Conservation (phyloP, 768 basidiomycete species). For the Boletus subcaerulescens region DNA sequence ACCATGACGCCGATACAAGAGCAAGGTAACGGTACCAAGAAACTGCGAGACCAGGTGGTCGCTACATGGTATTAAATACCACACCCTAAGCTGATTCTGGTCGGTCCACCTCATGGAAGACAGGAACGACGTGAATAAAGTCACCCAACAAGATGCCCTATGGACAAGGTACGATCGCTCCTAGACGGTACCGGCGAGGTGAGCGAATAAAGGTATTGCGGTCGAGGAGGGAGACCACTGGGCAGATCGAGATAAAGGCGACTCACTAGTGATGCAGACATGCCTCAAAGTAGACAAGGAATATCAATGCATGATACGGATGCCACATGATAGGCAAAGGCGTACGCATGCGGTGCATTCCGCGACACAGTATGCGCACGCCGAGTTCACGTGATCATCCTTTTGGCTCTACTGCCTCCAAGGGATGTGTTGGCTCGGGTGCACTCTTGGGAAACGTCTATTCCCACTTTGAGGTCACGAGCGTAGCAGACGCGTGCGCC, state of each 20-base stretch:
- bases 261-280: background rate
- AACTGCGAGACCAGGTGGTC: background rate
- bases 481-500: background rate
- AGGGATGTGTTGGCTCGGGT: background rate
- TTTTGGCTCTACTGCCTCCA: background rate
- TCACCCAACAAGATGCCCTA: slow-evolving; percentile 2
- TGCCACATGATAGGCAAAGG: slow-evolving; percentile 2
- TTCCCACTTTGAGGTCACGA: slow-evolving; percentile 2
- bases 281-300: background rate
- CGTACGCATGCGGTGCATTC: background rate
- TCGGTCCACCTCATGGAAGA: slow-evolving; percentile 2
- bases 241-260: slow-evolving; percentile 3
- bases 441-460: background rate
- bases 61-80: slow-evolving; percentile 18
- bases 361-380: background rate
- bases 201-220: background rate
- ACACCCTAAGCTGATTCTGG: background rate
- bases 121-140: slow-evolving; percentile 4
- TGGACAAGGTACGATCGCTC: background rate
- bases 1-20: slow-evolving; percentile 11
- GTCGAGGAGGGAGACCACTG: background rate
- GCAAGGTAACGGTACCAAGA: background rate
- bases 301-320: background rate
- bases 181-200: background rate
- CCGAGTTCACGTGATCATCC: background rate